A percentile compares a stretch with the other conserved stretches of the same genome.
Conservation (phyloP, 2,329 filamentous ascomycete species). For the Alternaria sp. region DNA sequence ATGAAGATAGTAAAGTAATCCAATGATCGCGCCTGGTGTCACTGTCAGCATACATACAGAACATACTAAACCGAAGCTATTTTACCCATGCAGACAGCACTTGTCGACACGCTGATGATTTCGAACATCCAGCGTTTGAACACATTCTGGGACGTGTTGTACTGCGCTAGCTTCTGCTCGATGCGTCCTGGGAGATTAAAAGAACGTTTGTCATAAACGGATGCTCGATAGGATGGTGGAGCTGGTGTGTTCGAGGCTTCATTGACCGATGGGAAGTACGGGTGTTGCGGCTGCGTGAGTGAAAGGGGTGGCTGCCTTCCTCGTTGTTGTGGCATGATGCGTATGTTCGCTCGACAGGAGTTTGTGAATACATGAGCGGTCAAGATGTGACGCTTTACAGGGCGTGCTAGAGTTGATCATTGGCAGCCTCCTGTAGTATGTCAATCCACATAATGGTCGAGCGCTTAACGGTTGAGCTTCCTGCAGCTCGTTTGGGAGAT, state of each 20-base stretch:
- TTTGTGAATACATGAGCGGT: neutral
- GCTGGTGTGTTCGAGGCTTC: neutral
- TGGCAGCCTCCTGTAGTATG: neutral
- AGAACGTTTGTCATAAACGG: neutral
- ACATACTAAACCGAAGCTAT: neutral
- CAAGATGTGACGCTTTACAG: neutral
- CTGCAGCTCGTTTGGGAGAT: no score
- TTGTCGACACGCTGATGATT: slow-evolving; percentile 37
- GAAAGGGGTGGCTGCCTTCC: neutral
- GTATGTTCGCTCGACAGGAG: neutral
- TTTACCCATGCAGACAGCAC: slow-evolving; percentile 43
- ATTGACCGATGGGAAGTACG: neutral
- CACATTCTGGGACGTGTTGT: slow-evolving; percentile 30
- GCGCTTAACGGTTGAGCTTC: no score
- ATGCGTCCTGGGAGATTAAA: slow-evolving; percentile 30
- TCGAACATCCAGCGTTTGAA: slow-evolving; percentile 42
- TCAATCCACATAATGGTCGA: no score
- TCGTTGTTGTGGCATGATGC: neutral
- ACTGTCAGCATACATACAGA: neutral
- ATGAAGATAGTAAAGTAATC: slow-evolving; percentile 40
- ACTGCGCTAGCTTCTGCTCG: slow-evolving; percentile 34
- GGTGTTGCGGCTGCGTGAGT: neutral
- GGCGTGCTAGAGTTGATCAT: neutral
- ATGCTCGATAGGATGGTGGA: neutral
- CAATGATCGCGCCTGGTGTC: slow-evolving; percentile 38